These are phyloP conservation scores for Lachnellula hyalina DNA, from an alignment of 2,329 filamentous ascomycete species.

Conservation along the genomic window DNA sequence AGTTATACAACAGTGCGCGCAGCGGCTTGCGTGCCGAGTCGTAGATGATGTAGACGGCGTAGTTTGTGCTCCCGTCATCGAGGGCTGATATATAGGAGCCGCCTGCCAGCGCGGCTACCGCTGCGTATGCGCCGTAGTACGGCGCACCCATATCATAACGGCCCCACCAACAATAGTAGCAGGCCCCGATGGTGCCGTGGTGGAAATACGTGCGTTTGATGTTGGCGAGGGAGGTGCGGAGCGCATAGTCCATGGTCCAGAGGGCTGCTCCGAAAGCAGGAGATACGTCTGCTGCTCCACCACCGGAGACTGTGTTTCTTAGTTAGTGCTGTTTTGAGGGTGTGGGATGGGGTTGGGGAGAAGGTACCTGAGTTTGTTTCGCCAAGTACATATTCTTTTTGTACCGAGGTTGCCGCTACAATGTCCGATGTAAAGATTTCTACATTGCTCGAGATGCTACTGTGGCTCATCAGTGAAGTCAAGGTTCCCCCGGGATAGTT, in stretches of 20 bases:
- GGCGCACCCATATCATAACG: constrained; percentile 23
- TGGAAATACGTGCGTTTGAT: constrained; percentile 28
- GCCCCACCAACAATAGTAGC: constrained; percentile 33
- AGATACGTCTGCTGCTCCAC: constrained; percentile 22
- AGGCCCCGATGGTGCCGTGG: constrained; percentile 26
- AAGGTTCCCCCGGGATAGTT: constrained; percentile 37
- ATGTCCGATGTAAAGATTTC: constrained; percentile 18
- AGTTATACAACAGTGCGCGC: constrained; percentile 24
- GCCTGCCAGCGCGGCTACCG: constrained; percentile 22
- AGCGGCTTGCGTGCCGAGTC: constrained; percentile 10
- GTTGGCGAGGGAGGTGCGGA: constrained; percentile 14
- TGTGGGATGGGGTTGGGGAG: constrained; percentile 32
- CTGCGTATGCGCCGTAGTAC: constrained; percentile 28
- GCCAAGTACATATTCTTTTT: too few species aligned
- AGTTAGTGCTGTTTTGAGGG: neutral
- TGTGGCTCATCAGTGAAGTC: constrained; percentile 24
- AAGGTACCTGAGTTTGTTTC: constrained; percentile 36
- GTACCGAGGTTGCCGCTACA: too few species aligned
- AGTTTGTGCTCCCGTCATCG: constrained; percentile 18
- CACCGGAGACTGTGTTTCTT: constrained; percentile 18
- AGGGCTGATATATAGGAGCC: constrained; percentile 21
- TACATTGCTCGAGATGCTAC: constrained; percentile 22
- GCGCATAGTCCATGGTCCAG: constrained; percentile 27
- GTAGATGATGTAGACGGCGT: constrained; percentile 24
- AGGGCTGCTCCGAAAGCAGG: constrained; percentile 27